Evolutionary conservation across 345 rosid species (phyloP).

Genomic region (Citrus mangshanensis): DNA sequence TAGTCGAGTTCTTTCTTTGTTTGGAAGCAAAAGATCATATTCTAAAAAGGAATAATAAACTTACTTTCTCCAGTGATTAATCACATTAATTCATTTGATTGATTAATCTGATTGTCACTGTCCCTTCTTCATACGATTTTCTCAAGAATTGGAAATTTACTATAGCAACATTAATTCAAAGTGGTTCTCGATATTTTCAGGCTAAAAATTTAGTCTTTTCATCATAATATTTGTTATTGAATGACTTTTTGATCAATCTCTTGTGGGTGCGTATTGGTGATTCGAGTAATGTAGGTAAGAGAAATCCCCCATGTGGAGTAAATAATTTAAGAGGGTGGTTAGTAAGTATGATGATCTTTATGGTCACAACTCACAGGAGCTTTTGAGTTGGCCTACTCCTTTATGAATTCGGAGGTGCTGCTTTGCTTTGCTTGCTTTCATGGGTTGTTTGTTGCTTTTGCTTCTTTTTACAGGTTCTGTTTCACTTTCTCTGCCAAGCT

Average conservation of each 20-base stretch:
- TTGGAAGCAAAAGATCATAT: too few relatives aligned
- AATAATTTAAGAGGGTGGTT: neutral
- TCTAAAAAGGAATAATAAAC: neutral
- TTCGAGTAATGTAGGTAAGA: neutral
- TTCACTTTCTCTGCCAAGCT: neutral
- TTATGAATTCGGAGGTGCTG: neutral
- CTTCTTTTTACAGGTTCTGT: neutral
- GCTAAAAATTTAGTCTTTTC: neutral
- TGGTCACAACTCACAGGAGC: neutral
- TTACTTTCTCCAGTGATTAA: neutral
- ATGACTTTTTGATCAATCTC: neutral
- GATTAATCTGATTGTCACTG: neutral
- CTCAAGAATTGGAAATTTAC: neutral
- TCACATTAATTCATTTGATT: neutral
- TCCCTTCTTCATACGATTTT: neutral
- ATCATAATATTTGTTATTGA: neutral
- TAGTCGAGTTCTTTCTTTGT: neutral
- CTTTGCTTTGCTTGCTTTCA: neutral
- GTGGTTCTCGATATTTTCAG: neutral
- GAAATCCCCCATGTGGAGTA: neutral
- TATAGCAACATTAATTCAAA: too few relatives aligned
- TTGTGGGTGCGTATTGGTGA: neutral
- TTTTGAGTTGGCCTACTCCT: conserved; percentile 2
- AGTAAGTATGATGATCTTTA: neutral
- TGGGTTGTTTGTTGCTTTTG: conserved; percentile 4